Percentiles rank a stretch among this genome's conserved stretches.
Evolutionary conservation across 2,329 filamentous ascomycete genomes (phyloP).

Genomic region (Epichloe bromicola): DNA sequence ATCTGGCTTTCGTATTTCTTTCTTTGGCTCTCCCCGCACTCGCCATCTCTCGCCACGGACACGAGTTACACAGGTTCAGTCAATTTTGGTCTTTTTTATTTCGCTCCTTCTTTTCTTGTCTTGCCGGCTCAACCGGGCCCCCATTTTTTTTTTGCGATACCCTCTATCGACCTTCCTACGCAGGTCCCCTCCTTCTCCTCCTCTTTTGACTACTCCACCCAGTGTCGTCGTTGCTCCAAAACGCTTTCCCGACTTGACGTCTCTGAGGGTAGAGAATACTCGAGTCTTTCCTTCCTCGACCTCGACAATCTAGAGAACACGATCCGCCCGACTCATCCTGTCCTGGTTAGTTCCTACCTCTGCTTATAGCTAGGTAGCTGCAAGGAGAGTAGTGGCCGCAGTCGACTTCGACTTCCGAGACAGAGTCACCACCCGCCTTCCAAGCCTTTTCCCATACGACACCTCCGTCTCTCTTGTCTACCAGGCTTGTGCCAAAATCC

Average conservation of each 20-base stretch:
- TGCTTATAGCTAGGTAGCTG: background rate
- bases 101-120: background rate
- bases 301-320: background rate
- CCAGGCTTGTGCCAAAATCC: background rate
- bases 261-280: background rate
- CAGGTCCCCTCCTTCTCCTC: background rate
- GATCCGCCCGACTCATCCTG: background rate
- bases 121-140: background rate
- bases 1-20: background rate
- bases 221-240: conserved; percentile 2
- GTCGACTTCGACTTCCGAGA: conserved; percentile 2
- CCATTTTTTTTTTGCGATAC: conserved; percentile 2
- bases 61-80: background rate
- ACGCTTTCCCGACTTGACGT: background rate
- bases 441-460: background rate
- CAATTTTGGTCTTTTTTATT: background rate
- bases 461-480: background rate
- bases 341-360: background rate
- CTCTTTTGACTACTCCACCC: background rate
- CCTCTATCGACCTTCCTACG: background rate
- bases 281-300: conserved; percentile 2
- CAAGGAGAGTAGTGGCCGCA: background rate
- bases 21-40: background rate
- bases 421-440: background rate
- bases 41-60: conserved; percentile 1